Evolutionary conservation across 805 yeast genomes (phyloP), one percentile per base, ranked within the genome.

Genomic region (Starmerella potacharoeniae): DNA sequence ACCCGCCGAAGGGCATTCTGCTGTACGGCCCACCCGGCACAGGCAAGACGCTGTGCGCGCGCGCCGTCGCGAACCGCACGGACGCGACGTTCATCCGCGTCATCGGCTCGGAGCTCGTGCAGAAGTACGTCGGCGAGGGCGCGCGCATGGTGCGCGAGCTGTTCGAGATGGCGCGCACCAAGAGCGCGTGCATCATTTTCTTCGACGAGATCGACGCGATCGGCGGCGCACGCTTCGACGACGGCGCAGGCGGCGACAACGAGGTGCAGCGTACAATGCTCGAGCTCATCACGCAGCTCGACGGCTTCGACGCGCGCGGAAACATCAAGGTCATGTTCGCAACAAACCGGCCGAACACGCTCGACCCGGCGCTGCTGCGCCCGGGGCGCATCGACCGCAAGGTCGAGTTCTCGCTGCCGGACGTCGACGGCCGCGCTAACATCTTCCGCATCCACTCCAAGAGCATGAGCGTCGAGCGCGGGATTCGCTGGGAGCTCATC

Each of bases 171-270:
- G 99, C 99, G 2, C 84, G 98, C 69, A 86, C 97, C 39, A 93
- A 93, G 72, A 90, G 91, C 68, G 97, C 98, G 1, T 91, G 97
- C 73, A 93, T 93, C 67, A 91, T 93, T 55, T 93, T 93, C 73
- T 93, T 93, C 66, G 99, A 93, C 73, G 99, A 93, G 75, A 84
- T 93, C 62, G 99, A 93, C 74, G 98, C 99, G 40, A 88, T 93
- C 70, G 99, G 99, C 39, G 98, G 98, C 43, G 97, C 97, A n/a
- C 83, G 99, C 71, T 93, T 93, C 69, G 98, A 93, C 71, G 98
- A 93, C 69, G 97, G 97, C 66, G 97, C 97, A 10, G 97, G 97
- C 64, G 97, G 97, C 67, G 98, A 93, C 71, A 93, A 91, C 69
- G 99, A 93, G 74, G 98, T 93, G 53, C 98, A 93, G 74, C 81